Percentiles rank a stretch among this genome's conserved stretches.
phyloP scores from a whole-genome alignment of 2,329 filamentous ascomycete genomes.

The Clonostachys chloroleuca region DNA sequence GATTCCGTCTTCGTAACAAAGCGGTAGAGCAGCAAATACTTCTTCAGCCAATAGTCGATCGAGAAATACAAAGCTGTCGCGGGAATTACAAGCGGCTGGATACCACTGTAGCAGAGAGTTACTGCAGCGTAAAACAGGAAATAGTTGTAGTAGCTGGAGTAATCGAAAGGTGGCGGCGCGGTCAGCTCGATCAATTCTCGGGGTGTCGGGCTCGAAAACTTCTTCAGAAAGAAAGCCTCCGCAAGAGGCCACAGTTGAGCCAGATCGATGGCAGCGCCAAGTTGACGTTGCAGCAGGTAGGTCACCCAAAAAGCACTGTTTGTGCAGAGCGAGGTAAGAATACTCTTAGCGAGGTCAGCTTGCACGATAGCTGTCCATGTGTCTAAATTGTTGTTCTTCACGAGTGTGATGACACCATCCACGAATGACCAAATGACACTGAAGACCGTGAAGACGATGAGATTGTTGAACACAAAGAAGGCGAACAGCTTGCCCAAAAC shows the following conservation, averaged over 20 bases:
- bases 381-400: conserved; percentile 19
- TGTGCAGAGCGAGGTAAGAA: conserved; percentile 73
- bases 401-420: conserved; percentile 43
- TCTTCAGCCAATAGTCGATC: conserved; percentile 86
- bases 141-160: conserved; percentile 96
- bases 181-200: conserved; percentile 89
- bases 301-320: conserved; percentile 93
- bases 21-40: conserved; percentile 90
- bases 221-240: conserved; percentile 81
- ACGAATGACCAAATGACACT: conserved; percentile 76
- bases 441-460: conserved; percentile 91
- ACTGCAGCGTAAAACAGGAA: conserved; percentile 94
- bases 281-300: conserved; percentile 86
- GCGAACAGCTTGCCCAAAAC: conserved; percentile 87
- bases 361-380: conserved; percentile 66
- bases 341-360: conserved; percentile 54
- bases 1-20: conserved; percentile 97
- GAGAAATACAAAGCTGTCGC: conserved; percentile 87
- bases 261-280: conserved; percentile 92
- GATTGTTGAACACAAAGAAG: conserved; percentile 97
- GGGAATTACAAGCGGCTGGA: conserved; percentile 84
- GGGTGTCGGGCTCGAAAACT: conserved; percentile 82
- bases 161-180: conserved; percentile 88
- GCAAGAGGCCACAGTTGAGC: conserved; percentile 79
- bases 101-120: conserved; percentile 74